Conservation (phyloP, 768 basidiomycete species). For the Guyanaporus albipodus region DNA sequence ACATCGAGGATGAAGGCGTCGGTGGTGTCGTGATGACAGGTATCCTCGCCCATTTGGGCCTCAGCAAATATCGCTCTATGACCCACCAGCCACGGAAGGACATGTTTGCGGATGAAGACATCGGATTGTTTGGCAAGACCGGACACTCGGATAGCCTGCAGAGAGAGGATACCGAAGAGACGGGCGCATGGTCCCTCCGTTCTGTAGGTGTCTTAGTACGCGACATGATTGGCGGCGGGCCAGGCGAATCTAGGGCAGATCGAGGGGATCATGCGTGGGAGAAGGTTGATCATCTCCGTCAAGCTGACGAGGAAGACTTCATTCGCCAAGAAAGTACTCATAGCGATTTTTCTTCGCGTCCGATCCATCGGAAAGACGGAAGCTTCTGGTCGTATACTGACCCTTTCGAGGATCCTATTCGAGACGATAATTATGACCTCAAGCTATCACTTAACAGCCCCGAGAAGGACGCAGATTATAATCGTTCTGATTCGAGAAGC, state of each 20-base stretch:
- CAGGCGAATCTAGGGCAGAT: constrained; percentile 21
- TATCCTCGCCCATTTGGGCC: constrained; percentile 23
- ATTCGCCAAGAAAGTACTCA: constrained; percentile 18
- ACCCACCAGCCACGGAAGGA: constrained; percentile 45
- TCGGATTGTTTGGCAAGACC: constrained; percentile 40
- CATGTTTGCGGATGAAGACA: constrained; percentile 78
- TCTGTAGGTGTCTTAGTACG: constrained; percentile 33
- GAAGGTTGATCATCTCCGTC: constrained; percentile 11
- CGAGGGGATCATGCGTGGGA: constrained; percentile 20
- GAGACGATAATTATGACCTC: constrained; percentile 18
- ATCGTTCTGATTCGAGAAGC: constrained; percentile 8
- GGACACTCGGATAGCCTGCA: constrained; percentile 16
- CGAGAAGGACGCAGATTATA: constrained; percentile 22
- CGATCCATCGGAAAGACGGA: constrained; percentile 11
- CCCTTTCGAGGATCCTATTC: constrained; percentile 36
- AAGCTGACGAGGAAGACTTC: constrained; percentile 15
- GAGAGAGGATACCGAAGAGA: constrained; percentile 42
- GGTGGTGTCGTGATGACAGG: constrained; percentile 7
- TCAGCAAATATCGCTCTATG: constrained; percentile 11
- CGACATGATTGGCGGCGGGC: constrained; percentile 26
- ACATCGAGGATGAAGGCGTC: neutral
- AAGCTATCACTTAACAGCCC: constrained; percentile 7
- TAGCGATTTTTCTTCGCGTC: constrained; percentile 5
- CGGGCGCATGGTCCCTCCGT: constrained; percentile 50
- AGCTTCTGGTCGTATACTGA: constrained; percentile 42